phyloP scores from a whole-genome alignment of 2,329 filamentous ascomycete species.

The Ceratocystiopsis sp. region DNA sequence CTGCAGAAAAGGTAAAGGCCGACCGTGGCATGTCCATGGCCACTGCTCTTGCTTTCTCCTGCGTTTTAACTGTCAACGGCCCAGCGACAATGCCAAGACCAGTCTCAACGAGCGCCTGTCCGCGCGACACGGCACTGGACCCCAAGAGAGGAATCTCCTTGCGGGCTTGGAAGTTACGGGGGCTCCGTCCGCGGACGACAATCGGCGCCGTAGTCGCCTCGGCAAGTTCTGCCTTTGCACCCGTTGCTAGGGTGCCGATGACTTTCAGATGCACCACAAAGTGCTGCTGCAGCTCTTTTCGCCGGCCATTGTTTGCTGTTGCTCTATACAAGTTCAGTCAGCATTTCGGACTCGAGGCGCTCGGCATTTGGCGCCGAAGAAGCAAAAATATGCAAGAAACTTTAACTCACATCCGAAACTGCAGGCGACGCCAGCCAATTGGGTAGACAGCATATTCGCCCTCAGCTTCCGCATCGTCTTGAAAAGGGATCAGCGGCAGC shows the following conservation, averaged over 20 bases:
- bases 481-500: conserved; percentile 54
- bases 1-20: conserved; percentile 38
- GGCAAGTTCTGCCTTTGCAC: conserved; percentile 63
- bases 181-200: conserved; percentile 83
- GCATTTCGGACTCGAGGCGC: not conserved
- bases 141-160: conserved; percentile 83
- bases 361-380: not conserved
- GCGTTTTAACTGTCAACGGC: conserved; percentile 34
- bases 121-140: conserved; percentile 56
- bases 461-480: conserved; percentile 42
- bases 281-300: conserved; percentile 92
- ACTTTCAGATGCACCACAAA: conserved; percentile 83
- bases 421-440: conserved; percentile 82
- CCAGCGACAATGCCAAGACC: conserved; percentile 43
- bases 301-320: conserved; percentile 86
- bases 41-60: conserved; percentile 34
- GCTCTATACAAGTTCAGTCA: conserved; percentile 34
- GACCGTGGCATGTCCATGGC: conserved; percentile 39
- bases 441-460: conserved; percentile 81
- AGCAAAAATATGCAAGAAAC: not conserved
- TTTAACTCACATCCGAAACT: conserved; percentile 58
- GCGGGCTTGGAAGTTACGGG: conserved; percentile 82
- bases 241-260: conserved; percentile 65
- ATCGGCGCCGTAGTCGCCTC: conserved; percentile 81
- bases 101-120: conserved; percentile 54